These are phyloP conservation scores for Juncus effusus DNA, from an alignment of 176 grass and related monocot species.

Conservation along the genomic window DNA sequence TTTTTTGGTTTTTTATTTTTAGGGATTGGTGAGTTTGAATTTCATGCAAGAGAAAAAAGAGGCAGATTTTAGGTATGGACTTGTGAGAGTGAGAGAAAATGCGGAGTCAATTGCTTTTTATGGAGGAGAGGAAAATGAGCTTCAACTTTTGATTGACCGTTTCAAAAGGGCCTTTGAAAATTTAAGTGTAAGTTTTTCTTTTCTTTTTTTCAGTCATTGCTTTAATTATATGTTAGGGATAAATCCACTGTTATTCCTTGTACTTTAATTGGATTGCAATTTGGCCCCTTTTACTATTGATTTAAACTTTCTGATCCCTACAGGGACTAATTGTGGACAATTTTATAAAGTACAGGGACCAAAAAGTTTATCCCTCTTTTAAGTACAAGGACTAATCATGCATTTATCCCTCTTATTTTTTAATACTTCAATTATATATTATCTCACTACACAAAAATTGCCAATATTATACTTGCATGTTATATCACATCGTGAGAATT, in stretches of 20 bases:
- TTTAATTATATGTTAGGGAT: background rate
- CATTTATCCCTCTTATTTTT: background rate
- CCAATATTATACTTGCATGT: background rate
- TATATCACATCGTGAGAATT: no score
- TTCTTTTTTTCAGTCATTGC: background rate
- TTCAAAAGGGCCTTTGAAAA: constrained; percentile 90
- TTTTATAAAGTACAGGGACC: no score
- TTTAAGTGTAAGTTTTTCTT: constrained; percentile 59
- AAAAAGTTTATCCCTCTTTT: background rate
- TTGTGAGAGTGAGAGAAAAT: constrained; percentile 98
- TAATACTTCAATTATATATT: background rate
- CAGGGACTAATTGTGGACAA: no score
- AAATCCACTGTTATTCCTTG: background rate
- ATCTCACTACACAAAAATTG: constrained; percentile 12
- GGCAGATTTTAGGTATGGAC: constrained; percentile 96
- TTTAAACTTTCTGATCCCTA: no score
- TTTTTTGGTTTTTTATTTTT: constrained; percentile 18
- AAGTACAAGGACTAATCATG: no score
- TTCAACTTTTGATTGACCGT: constrained; percentile 84
- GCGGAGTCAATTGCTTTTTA: constrained; percentile 98
- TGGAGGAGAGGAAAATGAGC: constrained; percentile 86
- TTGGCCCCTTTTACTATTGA: no score
- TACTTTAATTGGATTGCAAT: no score
- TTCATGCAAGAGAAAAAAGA: constrained; percentile 99
- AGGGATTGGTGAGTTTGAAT: constrained; percentile 93